Percentiles rank a stretch among this genome's conserved stretches.
phyloP scores from a whole-genome alignment of 441 rosid species.

The Gossypium davidsonii region DNA sequence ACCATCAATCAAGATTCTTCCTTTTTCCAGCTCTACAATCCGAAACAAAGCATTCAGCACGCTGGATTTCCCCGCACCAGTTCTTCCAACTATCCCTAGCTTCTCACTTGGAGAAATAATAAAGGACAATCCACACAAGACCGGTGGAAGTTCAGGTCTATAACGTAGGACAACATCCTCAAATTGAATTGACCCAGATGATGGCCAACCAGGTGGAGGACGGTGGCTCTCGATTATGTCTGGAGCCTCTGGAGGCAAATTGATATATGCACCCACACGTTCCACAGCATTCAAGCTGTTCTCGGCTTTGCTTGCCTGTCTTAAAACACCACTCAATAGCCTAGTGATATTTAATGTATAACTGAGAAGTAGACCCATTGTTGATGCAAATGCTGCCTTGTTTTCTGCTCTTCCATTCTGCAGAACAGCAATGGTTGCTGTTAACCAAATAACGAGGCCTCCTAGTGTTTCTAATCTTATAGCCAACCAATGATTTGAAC shows the following conservation, averaged over 20 bases:
- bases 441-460: constrained; percentile 92
- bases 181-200: constrained; percentile 63
- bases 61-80: constrained; percentile 97
- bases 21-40: constrained; percentile 79
- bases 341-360: constrained; percentile 77
- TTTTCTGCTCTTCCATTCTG: constrained; percentile 62
- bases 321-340: constrained; percentile 68
- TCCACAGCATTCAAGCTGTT: constrained; percentile 92
- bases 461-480: constrained; percentile 83
- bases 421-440: constrained; percentile 81
- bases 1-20: constrained; percentile 71
- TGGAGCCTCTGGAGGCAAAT: constrained; percentile 82
- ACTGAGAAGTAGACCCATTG: constrained; percentile 92
- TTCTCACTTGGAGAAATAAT: constrained; percentile 68
- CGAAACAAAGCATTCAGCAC: constrained; percentile 89
- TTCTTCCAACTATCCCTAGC: constrained; percentile 94
- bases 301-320: constrained; percentile 88
- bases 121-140: constrained; percentile 74
- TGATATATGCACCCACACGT: constrained; percentile 79
- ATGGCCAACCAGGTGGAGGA: constrained; percentile 80
- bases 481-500: constrained; percentile 85
- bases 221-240: constrained; percentile 50
- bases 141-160: constrained; percentile 90
- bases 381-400: constrained; percentile 65
- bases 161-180: constrained; percentile 78